These are phyloP conservation scores for Begonia fuchsioides DNA, from an alignment of 306 rosid species.

Conservation along the genomic window DNA sequence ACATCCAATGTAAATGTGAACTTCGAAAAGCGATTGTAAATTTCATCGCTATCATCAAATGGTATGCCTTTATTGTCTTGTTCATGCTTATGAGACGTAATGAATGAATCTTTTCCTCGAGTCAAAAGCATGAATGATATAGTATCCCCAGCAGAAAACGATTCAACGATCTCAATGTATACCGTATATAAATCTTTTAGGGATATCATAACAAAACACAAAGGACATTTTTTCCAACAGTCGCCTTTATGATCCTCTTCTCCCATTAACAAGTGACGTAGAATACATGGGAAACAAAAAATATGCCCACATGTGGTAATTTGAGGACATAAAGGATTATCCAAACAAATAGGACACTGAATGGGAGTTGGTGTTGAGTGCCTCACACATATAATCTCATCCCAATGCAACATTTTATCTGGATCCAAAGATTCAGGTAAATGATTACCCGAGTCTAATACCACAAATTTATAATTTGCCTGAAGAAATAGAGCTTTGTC, in stretches of 20 bases:
- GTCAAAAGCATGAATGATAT: conserved; percentile 53
- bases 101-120: conserved; percentile 50
- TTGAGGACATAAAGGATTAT: conserved; percentile 80
- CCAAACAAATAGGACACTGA: conserved; percentile 96
- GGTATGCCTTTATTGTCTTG: conserved; percentile 20
- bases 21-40: conserved; percentile 67
- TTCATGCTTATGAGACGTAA: conserved; percentile 29
- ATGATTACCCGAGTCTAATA: conserved; percentile 63
- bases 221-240: conserved; percentile 87
- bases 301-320: conserved; percentile 95
- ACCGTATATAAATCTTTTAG: conserved; percentile 73
- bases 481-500: conserved; percentile 86
- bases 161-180: conserved; percentile 56
- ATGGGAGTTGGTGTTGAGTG: conserved; percentile 59
- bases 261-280: conserved; percentile 72
- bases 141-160: conserved; percentile 49
- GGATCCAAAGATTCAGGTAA: conserved; percentile 62
- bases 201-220: conserved; percentile 82
- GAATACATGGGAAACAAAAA: conserved; percentile 87
- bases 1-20: conserved; percentile 77
- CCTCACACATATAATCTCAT: conserved; percentile 72
- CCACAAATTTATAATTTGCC: conserved; percentile 86
- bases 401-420: conserved; percentile 92
- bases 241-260: conserved; percentile 85
- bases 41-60: conserved; percentile 14